Percentiles rank a stretch among this genome's conserved stretches.
phyloP scores from a whole-genome alignment of 148 eudicot species.

The Bassia scoparia region DNA sequence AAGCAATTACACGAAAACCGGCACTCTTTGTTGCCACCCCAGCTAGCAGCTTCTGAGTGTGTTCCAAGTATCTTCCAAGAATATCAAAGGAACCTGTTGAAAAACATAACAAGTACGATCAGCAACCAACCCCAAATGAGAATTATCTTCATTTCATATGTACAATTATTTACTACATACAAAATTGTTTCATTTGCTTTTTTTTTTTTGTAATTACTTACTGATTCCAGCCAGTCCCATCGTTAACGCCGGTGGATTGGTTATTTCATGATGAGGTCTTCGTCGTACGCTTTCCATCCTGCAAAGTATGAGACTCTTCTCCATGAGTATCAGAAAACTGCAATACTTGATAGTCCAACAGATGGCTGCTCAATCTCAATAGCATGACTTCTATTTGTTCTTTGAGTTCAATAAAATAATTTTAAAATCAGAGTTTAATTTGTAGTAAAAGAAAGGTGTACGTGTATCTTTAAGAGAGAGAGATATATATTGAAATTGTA shows the following conservation, averaged over 20 bases:
- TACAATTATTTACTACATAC: neutral
- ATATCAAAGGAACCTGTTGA: constrained; percentile 87
- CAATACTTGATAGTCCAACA: constrained; percentile 57
- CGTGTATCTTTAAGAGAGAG: neutral
- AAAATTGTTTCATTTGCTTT: neutral
- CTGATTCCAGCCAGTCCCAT: constrained; percentile 99
- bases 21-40: constrained; percentile 39
- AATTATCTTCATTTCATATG: neutral
- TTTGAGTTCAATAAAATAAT: neutral
- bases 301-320: constrained; percentile 90
- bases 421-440: neutral
- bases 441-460: neutral
- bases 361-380: constrained; percentile 59
- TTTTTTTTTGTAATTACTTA: constrained; percentile 26
- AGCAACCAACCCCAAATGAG: neutral
- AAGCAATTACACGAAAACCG: constrained; percentile 82
- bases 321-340: constrained; percentile 92
- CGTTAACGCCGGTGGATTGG: constrained; percentile 70
- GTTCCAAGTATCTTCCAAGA: constrained; percentile 69
- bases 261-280: constrained; percentile 62
- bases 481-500: constrained; percentile 15
- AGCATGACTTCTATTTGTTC: constrained; percentile 33
- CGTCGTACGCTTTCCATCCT: constrained; percentile 96
- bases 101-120: constrained; percentile 1
- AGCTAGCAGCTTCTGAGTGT: constrained; percentile 46